phyloP scores from a whole-genome alignment of 495 filamentous ascomycete genomes.

The Oleoguttula mirabilis region DNA sequence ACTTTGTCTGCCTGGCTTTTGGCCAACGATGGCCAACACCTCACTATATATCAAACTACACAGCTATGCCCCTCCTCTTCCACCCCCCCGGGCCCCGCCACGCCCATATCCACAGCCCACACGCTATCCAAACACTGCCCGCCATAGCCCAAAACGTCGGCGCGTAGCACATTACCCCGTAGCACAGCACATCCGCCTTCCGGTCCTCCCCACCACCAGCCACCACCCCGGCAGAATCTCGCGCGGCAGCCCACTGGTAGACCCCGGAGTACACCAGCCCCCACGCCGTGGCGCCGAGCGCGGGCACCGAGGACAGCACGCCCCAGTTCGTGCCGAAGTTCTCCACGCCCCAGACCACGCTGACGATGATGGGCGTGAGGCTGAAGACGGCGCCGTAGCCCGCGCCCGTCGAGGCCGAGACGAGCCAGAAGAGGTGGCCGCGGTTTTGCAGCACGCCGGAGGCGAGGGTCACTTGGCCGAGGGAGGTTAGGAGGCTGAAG shows the following conservation, averaged over 20 bases:
- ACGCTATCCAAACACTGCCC: constrained; percentile 62
- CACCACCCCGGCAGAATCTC: constrained; percentile 17
- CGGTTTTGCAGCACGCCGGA: constrained; percentile 55
- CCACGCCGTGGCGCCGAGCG: constrained; percentile 73
- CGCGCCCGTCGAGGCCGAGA: constrained; percentile 68
- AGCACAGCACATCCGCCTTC: constrained; percentile 46
- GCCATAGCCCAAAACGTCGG: constrained; percentile 71
- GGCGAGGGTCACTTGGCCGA: constrained; percentile 65
- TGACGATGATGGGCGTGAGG: constrained; percentile 79
- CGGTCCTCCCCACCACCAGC: constrained; percentile 23
- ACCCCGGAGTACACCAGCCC: constrained; percentile 67
- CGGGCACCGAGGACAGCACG: constrained; percentile 82
- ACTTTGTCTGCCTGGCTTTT: no score
- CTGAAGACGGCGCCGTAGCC: constrained; percentile 90
- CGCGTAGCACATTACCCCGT: constrained; percentile 69
- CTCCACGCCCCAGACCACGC: constrained; percentile 92
- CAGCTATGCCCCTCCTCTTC: constrained; percentile 64
- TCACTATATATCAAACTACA: no score
- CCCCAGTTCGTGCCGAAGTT: constrained; percentile 99
- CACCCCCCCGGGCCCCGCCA: constrained; percentile 72
- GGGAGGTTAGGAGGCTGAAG: constrained; percentile 60
- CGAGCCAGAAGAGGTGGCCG: constrained; percentile 60
- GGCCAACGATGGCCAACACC: no score
- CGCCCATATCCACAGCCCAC: constrained; percentile 58
- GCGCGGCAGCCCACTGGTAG: constrained; percentile 52